Evolutionary conservation across 164 flowering plant species (phyloP), one percentile per base, ranked within the genome.

Genomic region (Nelumbo lutea): DNA sequence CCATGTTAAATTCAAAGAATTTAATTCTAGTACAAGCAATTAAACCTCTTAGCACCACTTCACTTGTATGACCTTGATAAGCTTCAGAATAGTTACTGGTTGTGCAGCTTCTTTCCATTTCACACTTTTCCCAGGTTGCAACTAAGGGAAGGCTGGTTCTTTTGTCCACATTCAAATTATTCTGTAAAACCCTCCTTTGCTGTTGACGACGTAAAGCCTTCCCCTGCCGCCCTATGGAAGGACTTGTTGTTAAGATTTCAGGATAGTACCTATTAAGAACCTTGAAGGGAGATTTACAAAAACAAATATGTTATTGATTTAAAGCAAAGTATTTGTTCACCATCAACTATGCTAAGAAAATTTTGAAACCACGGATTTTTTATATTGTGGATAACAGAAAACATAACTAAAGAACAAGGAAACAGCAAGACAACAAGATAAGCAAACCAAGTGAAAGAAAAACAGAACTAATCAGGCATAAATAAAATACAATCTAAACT

Each of bases 181-280:
- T 72, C 45, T 82, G 69, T 50, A 78, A n/a, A 42, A 43, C 70
- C 75, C 72, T 85, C 79, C 80, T 83, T 60, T 78, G 76, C 52
- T 85, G 89, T 70, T 79, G 88, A 52, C 98, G 89, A 5, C 96
- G 93, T 72, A 91, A 73, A 65, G 96, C 87, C 81, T 90, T 93
- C 70, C 98, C 97, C 84, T 88, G 94, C 66, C 97, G 89, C 64
- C 98, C 96, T 68, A 93, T 77, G 46, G 94, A 72, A 58, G 91
- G 96, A 78, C 80, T 82, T 67, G 64, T 69, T 6, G 5, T 41
- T 51, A 80, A 67, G 41, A 81, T 74, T 42, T 89, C 86, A 10
- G 98, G 97, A 70, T 80, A 81, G 77, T 84, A 80, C 72, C 70
- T 80, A 64, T 11, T 42, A 51, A 92, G 91, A 73, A 87, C 86